Evolutionary conservation across 2,329 filamentous ascomycete genomes (phyloP).

Genomic region (Pseudogymnoascus sp.): DNA sequence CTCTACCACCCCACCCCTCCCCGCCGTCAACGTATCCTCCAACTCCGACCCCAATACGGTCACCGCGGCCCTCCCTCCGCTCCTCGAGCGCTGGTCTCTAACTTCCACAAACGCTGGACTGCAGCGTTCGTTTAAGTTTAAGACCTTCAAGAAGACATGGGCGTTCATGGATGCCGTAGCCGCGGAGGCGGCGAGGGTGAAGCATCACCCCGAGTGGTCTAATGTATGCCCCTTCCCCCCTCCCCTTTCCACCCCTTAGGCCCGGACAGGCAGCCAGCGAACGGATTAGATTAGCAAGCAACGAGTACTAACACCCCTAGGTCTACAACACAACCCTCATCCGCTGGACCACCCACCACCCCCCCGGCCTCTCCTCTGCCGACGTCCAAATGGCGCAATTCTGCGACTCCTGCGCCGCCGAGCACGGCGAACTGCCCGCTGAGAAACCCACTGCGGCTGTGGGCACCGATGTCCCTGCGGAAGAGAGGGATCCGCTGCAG

Average conservation of each 20-base stretch:
- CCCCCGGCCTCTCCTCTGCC: constrained; percentile 55
- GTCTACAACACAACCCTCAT: constrained; percentile 65
- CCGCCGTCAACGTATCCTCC: background rate
- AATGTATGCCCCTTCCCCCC: constrained; percentile 45
- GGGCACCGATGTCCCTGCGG: background rate
- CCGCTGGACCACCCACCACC: constrained; percentile 66
- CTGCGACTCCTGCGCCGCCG: constrained; percentile 52
- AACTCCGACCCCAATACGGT: background rate
- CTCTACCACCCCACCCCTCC: background rate
- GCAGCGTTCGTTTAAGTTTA: constrained; percentile 56
- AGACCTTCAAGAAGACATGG: constrained; percentile 60
- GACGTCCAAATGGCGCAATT: constrained; percentile 55
- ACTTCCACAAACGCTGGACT: constrained; percentile 45
- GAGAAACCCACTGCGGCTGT: background rate
- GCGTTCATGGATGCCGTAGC: constrained; percentile 70
- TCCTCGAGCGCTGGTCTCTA: constrained; percentile 42
- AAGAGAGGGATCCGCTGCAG: constrained; percentile 32
- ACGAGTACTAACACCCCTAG: constrained; percentile 30
- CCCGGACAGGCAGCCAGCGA: no score
- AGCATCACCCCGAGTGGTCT: constrained; percentile 71
- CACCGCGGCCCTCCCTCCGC: constrained; percentile 13
- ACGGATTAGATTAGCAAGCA: background rate
- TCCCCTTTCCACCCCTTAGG: no score
- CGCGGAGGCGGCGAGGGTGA: constrained; percentile 58
- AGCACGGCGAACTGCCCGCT: constrained; percentile 47